Percentiles rank a stretch among this genome's conserved stretches.
Conservation (phyloP, 2,329 filamentous ascomycete species). For the Xylariaceae sp. region DNA sequence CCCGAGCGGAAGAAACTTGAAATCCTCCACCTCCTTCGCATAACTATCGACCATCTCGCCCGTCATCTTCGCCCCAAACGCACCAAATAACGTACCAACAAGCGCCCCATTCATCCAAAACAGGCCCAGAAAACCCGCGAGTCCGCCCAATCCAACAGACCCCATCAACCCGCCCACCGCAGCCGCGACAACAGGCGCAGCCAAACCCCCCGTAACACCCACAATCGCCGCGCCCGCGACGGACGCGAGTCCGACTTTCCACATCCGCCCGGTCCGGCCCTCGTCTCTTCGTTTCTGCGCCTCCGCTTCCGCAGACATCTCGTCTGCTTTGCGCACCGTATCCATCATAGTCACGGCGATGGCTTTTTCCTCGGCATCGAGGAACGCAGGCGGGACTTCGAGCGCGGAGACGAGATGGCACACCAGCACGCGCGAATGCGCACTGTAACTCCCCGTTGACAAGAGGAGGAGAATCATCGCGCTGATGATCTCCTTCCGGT, state of each 20-base stretch:
- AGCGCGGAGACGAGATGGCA: constrained; percentile 65
- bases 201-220: constrained; percentile 87
- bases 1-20: constrained; percentile 68
- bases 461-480: constrained; percentile 40
- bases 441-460: constrained; percentile 67
- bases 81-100: constrained; percentile 82
- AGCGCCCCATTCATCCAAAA: constrained; percentile 82
- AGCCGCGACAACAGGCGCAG: constrained; percentile 80
- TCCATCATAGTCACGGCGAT: not conserved
- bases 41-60: constrained; percentile 85
- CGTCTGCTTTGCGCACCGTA: not conserved
- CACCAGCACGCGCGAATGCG: constrained; percentile 64
- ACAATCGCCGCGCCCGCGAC: constrained; percentile 85
- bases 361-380: not conserved
- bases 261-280: not conserved
- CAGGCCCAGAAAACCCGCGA: constrained; percentile 79
- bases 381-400: constrained; percentile 48
- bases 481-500: not conserved
- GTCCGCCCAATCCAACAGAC: constrained; percentile 75
- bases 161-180: constrained; percentile 82
- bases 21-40: constrained; percentile 79
- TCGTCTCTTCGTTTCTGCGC: not conserved
- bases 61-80: constrained; percentile 74
- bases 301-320: not conserved
- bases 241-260: constrained; percentile 69